phyloP scores from a whole-genome alignment of 1,284 basidiomycete genomes.

The Singerocomus inundabilis region DNA sequence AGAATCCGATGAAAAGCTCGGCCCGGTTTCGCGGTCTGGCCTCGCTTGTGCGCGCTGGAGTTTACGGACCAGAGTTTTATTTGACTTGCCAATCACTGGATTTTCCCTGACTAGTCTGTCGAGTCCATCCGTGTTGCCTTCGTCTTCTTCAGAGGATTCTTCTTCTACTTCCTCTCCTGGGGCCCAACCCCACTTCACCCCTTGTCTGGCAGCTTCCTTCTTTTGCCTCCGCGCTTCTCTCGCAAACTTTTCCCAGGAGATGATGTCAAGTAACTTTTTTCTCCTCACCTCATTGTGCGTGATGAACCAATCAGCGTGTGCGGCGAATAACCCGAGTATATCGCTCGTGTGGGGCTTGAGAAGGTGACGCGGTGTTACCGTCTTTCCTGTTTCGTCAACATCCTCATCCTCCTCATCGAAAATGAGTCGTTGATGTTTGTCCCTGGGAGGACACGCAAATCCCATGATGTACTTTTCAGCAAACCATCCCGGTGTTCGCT shows the following conservation, averaged over 20 bases:
- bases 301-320: constrained; percentile 52
- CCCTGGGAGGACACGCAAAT: constrained; percentile 26
- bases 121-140: neutral
- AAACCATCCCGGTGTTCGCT: constrained; percentile 51
- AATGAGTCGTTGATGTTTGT: constrained; percentile 37
- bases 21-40: constrained; percentile 15
- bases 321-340: constrained; percentile 44
- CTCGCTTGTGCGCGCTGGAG: constrained; percentile 23
- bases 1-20: constrained; percentile 19
- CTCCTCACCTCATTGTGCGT: constrained; percentile 39
- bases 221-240: constrained; percentile 32
- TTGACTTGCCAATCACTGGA: constrained; percentile 31
- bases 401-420: constrained; percentile 36
- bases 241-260: constrained; percentile 46
- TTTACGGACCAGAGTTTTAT: constrained; percentile 20
- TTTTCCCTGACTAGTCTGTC: constrained; percentile 19
- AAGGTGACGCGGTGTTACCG: constrained; percentile 33
- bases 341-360: constrained; percentile 46
- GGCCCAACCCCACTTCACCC: constrained; percentile 30
- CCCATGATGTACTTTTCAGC: constrained; percentile 36
- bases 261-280: constrained; percentile 38
- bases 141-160: constrained; percentile 10
- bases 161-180: constrained; percentile 14
- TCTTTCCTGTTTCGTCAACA: constrained; percentile 30
- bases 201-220: constrained; percentile 24